Evolutionary conservation across 2,329 filamentous ascomycete species (phyloP).

Genomic region (Curvularia eragrostidis): DNA sequence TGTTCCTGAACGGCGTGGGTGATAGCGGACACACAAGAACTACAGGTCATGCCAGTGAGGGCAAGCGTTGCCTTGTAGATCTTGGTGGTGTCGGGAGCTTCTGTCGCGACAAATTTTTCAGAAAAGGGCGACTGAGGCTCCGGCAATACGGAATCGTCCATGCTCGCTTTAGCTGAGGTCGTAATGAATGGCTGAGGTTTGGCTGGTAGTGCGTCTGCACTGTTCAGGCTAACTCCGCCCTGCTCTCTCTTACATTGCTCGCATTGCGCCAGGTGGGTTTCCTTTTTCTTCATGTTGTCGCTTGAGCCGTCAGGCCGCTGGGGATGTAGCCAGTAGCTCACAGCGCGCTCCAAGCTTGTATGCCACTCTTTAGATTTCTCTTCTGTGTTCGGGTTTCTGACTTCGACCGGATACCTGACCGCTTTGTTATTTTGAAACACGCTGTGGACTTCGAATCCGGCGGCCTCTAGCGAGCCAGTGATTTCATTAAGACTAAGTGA

Average conservation of each 20-base stretch:
- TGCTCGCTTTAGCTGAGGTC: slow-evolving; percentile 17
- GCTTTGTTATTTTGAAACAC: slow-evolving; percentile 47
- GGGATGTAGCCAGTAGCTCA: slow-evolving; percentile 38
- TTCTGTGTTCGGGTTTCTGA: slow-evolving; percentile 15
- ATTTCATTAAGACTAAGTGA: slow-evolving; percentile 53
- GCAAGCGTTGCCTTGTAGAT: slow-evolving; percentile 53
- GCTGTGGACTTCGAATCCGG: slow-evolving; percentile 66
- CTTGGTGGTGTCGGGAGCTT: slow-evolving; percentile 7
- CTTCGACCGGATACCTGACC: slow-evolving; percentile 22
- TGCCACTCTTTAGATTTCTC: slow-evolving; percentile 38
- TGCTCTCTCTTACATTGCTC: slow-evolving; percentile 44
- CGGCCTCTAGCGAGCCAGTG: slow-evolving; percentile 58
- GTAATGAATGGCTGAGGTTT: slow-evolving; percentile 27
- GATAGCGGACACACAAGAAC: slow-evolving; percentile 61
- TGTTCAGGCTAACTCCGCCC: slow-evolving; percentile 32
- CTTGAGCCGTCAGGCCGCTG: slow-evolving; percentile 16
- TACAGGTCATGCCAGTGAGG: slow-evolving; percentile 68
- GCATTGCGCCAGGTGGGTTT: slow-evolving; percentile 44
- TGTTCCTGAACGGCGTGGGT: slow-evolving; percentile 58
- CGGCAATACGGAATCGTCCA: slow-evolving; percentile 19
- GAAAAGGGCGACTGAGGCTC: slow-evolving; percentile 19
- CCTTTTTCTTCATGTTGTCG: slow-evolving; percentile 40
- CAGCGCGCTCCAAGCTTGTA: slow-evolving; percentile 46
- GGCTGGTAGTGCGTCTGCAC: slow-evolving; percentile 12
- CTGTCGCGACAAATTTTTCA: slow-evolving; percentile 30